These are phyloP conservation scores for Trichoderma asperelloides DNA, from an alignment of 495 filamentous ascomycete genomes.

Conservation along the genomic window DNA sequence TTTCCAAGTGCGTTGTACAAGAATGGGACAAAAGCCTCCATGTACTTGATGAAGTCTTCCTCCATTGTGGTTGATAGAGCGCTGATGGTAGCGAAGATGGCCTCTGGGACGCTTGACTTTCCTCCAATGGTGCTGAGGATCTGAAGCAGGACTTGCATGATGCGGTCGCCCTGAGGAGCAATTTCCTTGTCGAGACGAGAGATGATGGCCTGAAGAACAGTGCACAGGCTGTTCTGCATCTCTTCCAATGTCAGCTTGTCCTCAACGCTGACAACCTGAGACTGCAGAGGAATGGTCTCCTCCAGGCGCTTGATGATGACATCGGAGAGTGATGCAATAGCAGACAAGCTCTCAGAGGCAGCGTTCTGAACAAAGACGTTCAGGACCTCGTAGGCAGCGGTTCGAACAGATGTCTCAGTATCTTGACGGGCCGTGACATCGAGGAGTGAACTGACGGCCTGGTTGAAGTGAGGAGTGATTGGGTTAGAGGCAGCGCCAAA, in stretches of 20 bases:
- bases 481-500: conserved; percentile 66
- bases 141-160: conserved; percentile 81
- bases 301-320: conserved; percentile 83
- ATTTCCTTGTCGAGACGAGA: conserved; percentile 89
- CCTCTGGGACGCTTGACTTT: conserved; percentile 93
- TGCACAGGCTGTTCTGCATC: conserved; percentile 92
- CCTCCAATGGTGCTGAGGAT: conserved; percentile 65
- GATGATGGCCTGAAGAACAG: conserved; percentile 82
- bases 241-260: conserved; percentile 91
- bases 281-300: conserved; percentile 82
- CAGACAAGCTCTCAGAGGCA: conserved; percentile 71
- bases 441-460: conserved; percentile 78
- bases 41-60: conserved; percentile 88
- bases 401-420: conserved; percentile 87
- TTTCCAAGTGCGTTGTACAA: conserved; percentile 88
- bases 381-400: conserved; percentile 95
- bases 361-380: conserved; percentile 86
- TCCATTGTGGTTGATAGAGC: conserved; percentile 79
- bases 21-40: conserved; percentile 87
- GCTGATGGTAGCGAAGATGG: conserved; percentile 82
- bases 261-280: conserved; percentile 92
- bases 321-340: conserved; percentile 71
- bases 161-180: conserved; percentile 78
- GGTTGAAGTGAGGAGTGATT: conserved; percentile 84
- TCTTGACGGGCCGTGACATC: conserved; percentile 74